Conservation (phyloP, 179 eudicot species). For the Camellia oleifera region DNA sequence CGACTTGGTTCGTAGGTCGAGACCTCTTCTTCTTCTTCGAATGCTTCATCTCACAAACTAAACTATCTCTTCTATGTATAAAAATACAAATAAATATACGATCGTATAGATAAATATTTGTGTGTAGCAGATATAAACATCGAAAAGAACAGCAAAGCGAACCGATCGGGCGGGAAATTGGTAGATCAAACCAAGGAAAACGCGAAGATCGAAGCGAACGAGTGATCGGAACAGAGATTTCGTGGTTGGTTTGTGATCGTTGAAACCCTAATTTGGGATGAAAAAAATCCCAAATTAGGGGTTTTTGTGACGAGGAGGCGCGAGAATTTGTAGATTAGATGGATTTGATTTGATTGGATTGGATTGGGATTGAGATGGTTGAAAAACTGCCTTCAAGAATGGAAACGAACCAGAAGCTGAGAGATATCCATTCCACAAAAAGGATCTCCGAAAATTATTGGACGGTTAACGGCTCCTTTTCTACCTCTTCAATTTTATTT, state of each 20-base stretch:
- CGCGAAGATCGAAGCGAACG: background rate
- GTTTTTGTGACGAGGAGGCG: background rate
- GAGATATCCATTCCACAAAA: background rate
- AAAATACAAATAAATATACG: background rate
- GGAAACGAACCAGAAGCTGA: background rate
- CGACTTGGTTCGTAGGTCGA: slow-evolving; percentile 22
- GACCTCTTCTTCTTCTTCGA: slow-evolving; percentile 60
- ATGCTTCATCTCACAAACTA: slow-evolving; percentile 44
- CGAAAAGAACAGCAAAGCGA: background rate
- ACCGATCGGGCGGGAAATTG: background rate
- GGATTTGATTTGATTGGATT: background rate
- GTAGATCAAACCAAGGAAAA: background rate
- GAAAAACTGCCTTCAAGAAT: background rate
- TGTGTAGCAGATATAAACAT: background rate
- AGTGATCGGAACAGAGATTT: background rate
- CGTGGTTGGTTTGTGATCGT: background rate
- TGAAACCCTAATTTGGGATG: slow-evolving; percentile 13
- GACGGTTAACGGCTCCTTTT: too few species aligned
- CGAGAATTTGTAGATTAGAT: background rate
- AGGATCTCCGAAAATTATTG: background rate
- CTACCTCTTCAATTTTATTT: too few species aligned
- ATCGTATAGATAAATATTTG: background rate
- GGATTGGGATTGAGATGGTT: too few species aligned
- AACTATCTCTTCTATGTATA: background rate
- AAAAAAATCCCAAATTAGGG: slow-evolving; percentile 13